Conservation (phyloP, 1,284 basidiomycete genomes). For the Hortiboletus rubellus region DNA sequence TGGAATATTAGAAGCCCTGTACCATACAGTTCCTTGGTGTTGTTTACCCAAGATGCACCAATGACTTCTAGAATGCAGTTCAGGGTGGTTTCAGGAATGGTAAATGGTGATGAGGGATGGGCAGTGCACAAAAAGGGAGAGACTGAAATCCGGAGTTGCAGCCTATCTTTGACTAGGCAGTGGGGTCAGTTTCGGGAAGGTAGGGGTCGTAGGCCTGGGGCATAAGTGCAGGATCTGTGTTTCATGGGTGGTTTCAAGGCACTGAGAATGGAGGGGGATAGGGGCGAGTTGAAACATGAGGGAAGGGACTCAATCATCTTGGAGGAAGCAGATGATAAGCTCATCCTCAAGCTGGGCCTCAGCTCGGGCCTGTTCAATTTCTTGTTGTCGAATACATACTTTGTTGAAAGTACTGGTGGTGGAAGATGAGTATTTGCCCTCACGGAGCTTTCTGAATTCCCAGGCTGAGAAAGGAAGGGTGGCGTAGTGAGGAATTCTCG, state of each 20-base stretch:
- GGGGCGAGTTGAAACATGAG: neutral
- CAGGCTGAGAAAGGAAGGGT: neutral
- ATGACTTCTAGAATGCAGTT: conserved; percentile 22
- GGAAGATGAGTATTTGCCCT: neutral
- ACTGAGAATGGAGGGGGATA: no score
- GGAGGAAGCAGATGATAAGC: neutral
- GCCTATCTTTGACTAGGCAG: neutral
- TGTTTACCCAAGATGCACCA: conserved; percentile 3
- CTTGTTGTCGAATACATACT: neutral
- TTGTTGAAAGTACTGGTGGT: neutral
- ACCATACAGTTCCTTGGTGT: conserved; percentile 19
- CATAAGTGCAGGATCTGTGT: neutral
- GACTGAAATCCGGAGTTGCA: neutral
- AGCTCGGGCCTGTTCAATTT: neutral
- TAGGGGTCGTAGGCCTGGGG: fast-evolving
- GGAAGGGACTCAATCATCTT: neutral
- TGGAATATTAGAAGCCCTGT: conserved; percentile 28
- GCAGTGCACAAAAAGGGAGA: no score
- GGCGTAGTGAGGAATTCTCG: conserved; percentile 6
- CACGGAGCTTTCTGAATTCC: neutral
- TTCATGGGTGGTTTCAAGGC: no score
- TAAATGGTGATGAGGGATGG: no score
- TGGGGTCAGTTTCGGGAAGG: neutral
- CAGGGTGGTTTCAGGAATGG: neutral
- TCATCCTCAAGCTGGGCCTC: neutral